Evolutionary conservation across 1,284 basidiomycete species (phyloP).

Genomic region (Trametes pubescens): DNA sequence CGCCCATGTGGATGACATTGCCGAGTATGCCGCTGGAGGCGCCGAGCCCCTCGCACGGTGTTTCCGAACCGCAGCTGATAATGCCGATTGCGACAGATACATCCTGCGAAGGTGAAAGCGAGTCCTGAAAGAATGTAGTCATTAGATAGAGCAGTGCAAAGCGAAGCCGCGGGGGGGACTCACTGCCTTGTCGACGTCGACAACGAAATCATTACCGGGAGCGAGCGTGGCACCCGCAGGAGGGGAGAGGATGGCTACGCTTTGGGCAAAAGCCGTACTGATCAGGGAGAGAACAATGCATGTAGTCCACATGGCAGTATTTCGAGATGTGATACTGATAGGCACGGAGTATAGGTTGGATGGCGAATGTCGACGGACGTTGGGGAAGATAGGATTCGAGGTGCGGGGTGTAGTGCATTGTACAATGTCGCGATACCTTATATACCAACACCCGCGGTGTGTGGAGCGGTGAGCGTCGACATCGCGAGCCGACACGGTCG

Average conservation of each 20-base stretch:
- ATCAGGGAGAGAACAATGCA: not conserved
- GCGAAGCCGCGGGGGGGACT: not conserved
- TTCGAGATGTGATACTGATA: not conserved
- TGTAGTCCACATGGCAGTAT: not conserved
- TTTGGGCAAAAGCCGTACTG: slow-evolving; percentile 4
- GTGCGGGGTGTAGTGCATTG: not conserved
- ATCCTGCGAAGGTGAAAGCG: slow-evolving; percentile 46
- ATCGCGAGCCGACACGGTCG: slow-evolving; percentile 1
- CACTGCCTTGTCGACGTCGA: slow-evolving; percentile 21
- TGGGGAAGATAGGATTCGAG: not conserved
- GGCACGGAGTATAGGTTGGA: not conserved
- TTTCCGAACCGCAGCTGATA: slow-evolving; percentile 39
- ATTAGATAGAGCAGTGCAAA: not conserved
- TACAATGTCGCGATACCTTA: not conserved
- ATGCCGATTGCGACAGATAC: slow-evolving; percentile 52
- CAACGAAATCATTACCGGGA: slow-evolving; percentile 3
- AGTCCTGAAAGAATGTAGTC: slow-evolving; percentile 2
- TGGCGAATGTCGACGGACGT: not conserved
- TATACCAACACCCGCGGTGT: not conserved
- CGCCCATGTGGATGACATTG: slow-evolving; percentile 51
- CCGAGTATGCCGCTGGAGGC: slow-evolving; percentile 46
- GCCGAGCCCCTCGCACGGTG: not conserved
- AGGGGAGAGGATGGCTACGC: slow-evolving; percentile 15
- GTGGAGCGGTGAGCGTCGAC: not conserved
- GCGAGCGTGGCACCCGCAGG: not conserved